phyloP scores from a whole-genome alignment of 352 stramenopile species.

The Pythium phragmitis region DNA sequence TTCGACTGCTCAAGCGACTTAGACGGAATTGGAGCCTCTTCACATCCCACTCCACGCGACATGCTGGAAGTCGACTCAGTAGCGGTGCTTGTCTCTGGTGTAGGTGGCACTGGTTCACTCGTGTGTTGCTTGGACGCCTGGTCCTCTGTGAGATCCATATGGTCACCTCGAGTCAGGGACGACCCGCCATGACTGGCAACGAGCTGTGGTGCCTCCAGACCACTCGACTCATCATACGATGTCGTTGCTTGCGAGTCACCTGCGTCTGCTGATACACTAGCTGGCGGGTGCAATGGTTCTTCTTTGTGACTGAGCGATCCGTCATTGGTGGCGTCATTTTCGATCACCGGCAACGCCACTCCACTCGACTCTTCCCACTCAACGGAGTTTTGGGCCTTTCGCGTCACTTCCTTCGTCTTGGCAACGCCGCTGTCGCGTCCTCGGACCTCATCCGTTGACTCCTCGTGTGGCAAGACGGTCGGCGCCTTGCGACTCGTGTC shows the following conservation, averaged over 20 bases:
- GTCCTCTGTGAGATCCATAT: neutral
- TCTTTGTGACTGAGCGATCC: neutral
- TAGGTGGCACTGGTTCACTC: neutral
- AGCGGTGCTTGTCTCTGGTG: neutral
- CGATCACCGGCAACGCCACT: neutral
- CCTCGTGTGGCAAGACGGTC: neutral
- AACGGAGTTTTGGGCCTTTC: neutral
- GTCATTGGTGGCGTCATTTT: neutral
- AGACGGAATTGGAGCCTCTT: neutral
- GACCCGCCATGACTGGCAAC: neutral
- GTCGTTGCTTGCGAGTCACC: neutral
- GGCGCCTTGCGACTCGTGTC: neutral
- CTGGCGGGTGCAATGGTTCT: neutral
- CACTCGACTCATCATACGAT: neutral
- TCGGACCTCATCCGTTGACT: neutral
- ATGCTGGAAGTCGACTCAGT: too few species aligned
- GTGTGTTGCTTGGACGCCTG: neutral
- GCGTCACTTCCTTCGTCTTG: neutral
- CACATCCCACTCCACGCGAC: too few species aligned
- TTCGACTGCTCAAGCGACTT: neutral
- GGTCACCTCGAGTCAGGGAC: neutral
- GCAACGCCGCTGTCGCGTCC: too few species aligned
- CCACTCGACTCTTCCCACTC: constrained; percentile 16
- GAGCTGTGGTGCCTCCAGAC: neutral
- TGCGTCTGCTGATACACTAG: neutral